Percentiles rank a stretch among this genome's conserved stretches.
Conservation (phyloP, 257 asterid genomes). For the Datura wrightii region DNA sequence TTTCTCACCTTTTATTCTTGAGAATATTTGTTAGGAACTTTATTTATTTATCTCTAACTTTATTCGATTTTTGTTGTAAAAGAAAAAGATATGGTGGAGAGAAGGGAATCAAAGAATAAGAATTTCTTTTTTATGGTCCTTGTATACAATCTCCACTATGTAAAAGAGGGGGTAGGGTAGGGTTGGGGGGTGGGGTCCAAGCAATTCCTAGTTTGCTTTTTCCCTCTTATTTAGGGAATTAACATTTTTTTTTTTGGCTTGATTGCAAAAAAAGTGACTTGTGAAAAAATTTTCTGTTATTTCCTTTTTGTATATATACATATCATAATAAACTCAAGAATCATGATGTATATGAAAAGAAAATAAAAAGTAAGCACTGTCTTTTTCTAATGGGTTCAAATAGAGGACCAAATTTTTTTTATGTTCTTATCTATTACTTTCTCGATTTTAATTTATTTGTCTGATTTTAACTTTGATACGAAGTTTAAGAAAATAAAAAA, state of each 20-base stretch:
- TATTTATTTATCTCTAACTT: conserved; percentile 28
- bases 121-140: conserved; percentile 29
- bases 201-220: conserved; percentile 23
- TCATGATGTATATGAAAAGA: not conserved
- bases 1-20: not conserved
- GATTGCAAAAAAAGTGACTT: not conserved
- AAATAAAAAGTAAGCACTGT: conserved; percentile 12
- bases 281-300: not conserved
- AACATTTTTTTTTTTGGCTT: not conserved
- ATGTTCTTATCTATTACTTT: not conserved
- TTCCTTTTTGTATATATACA: not conserved
- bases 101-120: conserved; percentile 48
- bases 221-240: conserved; percentile 26
- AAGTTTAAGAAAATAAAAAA: too few relatives aligned
- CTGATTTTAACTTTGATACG: too few relatives aligned
- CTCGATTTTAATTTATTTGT: too few relatives aligned
- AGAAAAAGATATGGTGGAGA: conserved; percentile 33
- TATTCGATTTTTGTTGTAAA: conserved; percentile 33
- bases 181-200: not conserved
- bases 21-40: conserved; percentile 25
- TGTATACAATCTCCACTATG: conserved; percentile 38
- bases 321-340: not conserved
- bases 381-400: conserved; percentile 20
- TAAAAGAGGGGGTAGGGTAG: conserved; percentile 24
- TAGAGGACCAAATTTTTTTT: not conserved